These are phyloP conservation scores for Rhododendron mucronatum DNA, from an alignment of 148 eudicot genomes.

Conservation along the genomic window DNA sequence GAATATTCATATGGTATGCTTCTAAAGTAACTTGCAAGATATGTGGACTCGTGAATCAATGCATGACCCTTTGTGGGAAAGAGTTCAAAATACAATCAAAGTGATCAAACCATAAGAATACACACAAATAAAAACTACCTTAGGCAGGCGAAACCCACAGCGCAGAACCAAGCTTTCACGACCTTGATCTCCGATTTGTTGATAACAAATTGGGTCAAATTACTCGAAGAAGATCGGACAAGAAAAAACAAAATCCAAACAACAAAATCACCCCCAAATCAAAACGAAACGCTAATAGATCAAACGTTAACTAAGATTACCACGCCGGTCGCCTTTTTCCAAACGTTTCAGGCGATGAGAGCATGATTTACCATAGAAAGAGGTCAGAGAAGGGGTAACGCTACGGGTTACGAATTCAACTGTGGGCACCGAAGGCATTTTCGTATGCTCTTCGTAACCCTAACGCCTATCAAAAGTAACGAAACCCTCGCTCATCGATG, in stretches of 20 bases:
- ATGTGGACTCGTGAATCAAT: background rate
- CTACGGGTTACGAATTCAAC: constrained; percentile 39
- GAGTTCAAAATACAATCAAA: background rate
- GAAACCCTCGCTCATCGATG: background rate
- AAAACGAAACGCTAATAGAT: background rate
- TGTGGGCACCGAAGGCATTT: constrained; percentile 81
- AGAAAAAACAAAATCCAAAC: background rate
- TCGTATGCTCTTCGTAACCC: constrained; percentile 52
- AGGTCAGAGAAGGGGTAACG: constrained; percentile 27
- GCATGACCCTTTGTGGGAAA: background rate
- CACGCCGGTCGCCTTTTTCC: constrained; percentile 82
- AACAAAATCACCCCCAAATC: background rate
- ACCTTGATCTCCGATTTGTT: background rate
- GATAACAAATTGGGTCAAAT: background rate
- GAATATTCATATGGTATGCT: background rate
- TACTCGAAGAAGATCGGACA: background rate
- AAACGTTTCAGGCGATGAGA: constrained; percentile 80
- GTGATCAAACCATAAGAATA: background rate
- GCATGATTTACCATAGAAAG: constrained; percentile 44
- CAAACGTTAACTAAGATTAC: constrained; percentile 85
- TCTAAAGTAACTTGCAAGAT: background rate
- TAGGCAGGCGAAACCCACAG: background rate
- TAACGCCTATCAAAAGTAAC: background rate
- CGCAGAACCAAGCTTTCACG: constrained; percentile 4
- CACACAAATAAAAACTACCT: background rate